These are phyloP conservation scores for Albugo laibachii DNA, from an alignment of 352 stramenopile species.

Conservation along the genomic window DNA sequence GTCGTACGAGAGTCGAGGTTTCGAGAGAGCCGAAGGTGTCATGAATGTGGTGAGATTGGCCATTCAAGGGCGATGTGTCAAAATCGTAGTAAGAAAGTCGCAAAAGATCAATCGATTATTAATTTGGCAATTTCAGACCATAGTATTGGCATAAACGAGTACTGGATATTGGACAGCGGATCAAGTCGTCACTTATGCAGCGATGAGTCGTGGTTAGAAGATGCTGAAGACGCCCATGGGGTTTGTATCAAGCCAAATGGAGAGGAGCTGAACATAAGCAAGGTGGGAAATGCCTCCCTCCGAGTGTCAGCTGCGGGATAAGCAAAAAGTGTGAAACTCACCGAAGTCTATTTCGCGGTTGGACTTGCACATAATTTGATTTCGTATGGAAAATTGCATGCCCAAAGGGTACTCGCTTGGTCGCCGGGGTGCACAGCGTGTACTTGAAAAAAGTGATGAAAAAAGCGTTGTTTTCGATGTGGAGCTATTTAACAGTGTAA, in stretches of 20 bases:
- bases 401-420: not conserved
- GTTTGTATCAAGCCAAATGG: not conserved
- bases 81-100: not conserved
- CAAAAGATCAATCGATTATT: not conserved
- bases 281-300: not conserved
- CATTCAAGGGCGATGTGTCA: not conserved
- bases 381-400: not conserved
- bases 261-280: not conserved
- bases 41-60: not conserved
- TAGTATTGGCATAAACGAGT: not conserved
- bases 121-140: not conserved
- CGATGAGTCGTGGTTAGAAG: not conserved
- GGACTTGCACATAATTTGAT: not conserved
- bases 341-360: not conserved
- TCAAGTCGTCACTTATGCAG: not conserved
- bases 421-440: not conserved
- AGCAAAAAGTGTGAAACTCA: not conserved
- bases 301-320: not conserved
- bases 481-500: not conserved
- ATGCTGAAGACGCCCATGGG: not conserved
- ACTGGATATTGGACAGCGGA: not conserved
- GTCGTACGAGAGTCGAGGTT: too few species aligned
- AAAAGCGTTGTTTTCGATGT: not conserved
- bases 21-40: not conserved
- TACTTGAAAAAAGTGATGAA: not conserved